Evolutionary conservation across 2,329 filamentous ascomycete genomes (phyloP).

Genomic region (Rhexocercosporidium sp.): DNA sequence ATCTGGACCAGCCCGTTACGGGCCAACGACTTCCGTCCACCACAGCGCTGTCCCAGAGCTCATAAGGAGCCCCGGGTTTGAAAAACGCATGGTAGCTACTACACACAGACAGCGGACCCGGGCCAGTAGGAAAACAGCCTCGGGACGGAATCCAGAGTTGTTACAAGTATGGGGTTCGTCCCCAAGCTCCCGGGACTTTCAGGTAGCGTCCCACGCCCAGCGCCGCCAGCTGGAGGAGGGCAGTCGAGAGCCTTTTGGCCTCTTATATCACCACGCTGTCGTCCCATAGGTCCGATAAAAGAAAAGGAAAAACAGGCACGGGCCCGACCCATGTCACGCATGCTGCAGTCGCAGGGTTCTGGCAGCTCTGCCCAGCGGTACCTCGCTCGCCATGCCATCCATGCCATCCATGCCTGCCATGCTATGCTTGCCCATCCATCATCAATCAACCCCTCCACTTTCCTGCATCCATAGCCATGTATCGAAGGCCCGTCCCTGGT

Average conservation of each 20-base stretch:
- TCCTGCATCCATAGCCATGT: slow-evolving; percentile 6
- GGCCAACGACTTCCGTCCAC: slow-evolving; percentile 4
- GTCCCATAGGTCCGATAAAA: slow-evolving; percentile 18
- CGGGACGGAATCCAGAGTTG: not conserved
- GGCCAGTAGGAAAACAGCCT: slow-evolving; percentile 7
- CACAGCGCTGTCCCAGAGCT: slow-evolving; percentile 6
- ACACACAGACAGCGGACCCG: not conserved
- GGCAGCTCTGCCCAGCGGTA: not conserved
- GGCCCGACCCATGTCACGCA: slow-evolving; percentile 12
- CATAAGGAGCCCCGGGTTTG: slow-evolving; percentile 2
- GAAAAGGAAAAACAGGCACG: slow-evolving; percentile 15
- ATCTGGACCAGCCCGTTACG: not conserved
- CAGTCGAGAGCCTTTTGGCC: slow-evolving; percentile 20
- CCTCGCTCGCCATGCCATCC: not conserved
- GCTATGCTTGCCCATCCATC: not conserved
- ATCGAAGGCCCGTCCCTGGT: slow-evolving; percentile 8
- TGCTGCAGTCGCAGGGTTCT: slow-evolving; percentile 12
- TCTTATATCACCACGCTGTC: slow-evolving; percentile 25
- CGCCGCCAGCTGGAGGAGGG: not conserved
- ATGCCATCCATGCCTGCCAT: not conserved
- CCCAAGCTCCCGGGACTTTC: slow-evolving; percentile 10
- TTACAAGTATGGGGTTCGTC: slow-evolving; percentile 10
- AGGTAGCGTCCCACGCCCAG: slow-evolving; percentile 15
- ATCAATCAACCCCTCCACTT: not conserved
- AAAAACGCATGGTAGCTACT: not conserved